phyloP scores from a whole-genome alignment of 306 rosid genomes.

The Glycine soja region DNA sequence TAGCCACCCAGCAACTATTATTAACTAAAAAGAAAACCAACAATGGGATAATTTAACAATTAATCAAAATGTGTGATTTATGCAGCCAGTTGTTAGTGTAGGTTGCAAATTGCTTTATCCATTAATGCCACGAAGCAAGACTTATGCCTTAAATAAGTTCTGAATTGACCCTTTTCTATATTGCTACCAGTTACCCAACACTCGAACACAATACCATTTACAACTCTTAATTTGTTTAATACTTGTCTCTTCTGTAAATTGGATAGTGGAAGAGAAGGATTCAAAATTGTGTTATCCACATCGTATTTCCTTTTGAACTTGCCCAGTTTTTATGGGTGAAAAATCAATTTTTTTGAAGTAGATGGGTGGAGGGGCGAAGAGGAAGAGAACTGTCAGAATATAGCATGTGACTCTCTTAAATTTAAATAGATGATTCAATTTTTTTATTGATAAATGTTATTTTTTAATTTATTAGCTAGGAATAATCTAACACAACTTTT shows the following conservation, averaged over 20 bases:
- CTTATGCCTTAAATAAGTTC: background rate
- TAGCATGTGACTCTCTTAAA: no score
- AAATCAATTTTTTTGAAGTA: no score
- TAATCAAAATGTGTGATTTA: background rate
- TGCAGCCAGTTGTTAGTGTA: background rate
- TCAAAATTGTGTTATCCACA: background rate
- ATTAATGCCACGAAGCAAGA: background rate
- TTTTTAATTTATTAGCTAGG: no score
- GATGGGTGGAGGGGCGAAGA: no score
- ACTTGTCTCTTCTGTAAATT: background rate
- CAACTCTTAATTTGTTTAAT: background rate
- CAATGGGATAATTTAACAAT: background rate
- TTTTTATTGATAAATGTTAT: no score
- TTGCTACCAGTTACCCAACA: no score
- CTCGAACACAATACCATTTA: background rate
- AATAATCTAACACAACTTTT: no score
- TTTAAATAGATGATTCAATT: no score
- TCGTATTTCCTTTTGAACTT: no score
- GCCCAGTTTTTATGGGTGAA: no score
- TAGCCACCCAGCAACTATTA: conserved; percentile 12
- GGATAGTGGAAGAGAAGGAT: background rate
- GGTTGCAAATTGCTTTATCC: background rate
- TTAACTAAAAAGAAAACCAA: background rate
- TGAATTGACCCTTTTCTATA: background rate
- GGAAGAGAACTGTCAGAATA: no score